Conservation (phyloP, 2,329 filamentous ascomycete species). For the Colletotrichum sidae region DNA sequence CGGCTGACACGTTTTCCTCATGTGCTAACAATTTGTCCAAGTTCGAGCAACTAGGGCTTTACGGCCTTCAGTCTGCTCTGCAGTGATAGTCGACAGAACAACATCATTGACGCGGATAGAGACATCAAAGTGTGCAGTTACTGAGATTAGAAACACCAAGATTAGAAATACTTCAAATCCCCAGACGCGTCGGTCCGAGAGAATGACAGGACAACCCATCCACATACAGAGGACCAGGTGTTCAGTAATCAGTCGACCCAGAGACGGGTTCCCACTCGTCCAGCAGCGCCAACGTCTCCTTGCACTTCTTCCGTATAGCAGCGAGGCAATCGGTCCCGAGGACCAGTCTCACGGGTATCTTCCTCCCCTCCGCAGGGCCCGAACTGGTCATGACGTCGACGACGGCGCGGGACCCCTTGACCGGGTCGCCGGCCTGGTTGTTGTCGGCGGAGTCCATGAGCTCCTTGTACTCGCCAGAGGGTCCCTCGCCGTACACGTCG, state of each 20-base stretch:
- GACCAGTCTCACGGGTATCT: slow-evolving; percentile 64
- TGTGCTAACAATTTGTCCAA: no score
- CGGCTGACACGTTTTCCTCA: no score
- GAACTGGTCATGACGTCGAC: slow-evolving; percentile 66
- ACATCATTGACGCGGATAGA: no score
- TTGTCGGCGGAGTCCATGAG: slow-evolving; percentile 52
- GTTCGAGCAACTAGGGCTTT: no score
- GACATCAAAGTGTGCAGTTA: no score
- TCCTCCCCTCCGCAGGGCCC: slow-evolving; percentile 58
- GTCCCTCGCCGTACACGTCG: slow-evolving; percentile 47
- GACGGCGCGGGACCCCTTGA: slow-evolving; percentile 63
- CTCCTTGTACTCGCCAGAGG: slow-evolving; percentile 44
- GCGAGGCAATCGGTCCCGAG: slow-evolving; percentile 64
- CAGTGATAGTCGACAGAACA: no score
- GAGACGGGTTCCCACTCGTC: slow-evolving; percentile 62
- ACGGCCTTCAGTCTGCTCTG: no score
- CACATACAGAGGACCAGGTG: no score
- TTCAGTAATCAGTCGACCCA: slow-evolving; percentile 48
- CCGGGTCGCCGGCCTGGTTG: slow-evolving; percentile 66
- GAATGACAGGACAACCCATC: no score
- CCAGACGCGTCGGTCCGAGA: no score
- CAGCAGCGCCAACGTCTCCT: slow-evolving; percentile 54
- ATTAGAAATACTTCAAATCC: neutral
- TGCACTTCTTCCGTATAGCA: slow-evolving; percentile 56
- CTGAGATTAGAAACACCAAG: no score